These are phyloP conservation scores for Ogataea glucozyma DNA, from an alignment of 805 yeast species.

Conservation along the genomic window DNA sequence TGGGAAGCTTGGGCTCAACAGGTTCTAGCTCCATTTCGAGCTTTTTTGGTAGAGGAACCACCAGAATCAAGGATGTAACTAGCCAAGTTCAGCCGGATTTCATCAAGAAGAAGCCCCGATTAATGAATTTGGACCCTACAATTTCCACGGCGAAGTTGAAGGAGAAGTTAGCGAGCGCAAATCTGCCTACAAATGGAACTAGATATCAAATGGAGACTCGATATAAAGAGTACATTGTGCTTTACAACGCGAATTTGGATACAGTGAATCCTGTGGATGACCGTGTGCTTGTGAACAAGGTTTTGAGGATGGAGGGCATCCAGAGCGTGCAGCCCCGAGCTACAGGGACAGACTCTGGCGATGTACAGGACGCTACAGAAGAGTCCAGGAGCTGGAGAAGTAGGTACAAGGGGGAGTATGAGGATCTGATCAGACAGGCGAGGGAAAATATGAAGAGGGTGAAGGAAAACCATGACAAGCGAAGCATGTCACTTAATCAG, in stretches of 20 bases:
- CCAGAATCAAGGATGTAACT: slow-evolving; percentile 8
- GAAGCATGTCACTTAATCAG: no score
- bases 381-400: slow-evolving; percentile 27
- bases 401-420: slow-evolving; percentile 27
- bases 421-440: slow-evolving; percentile 30
- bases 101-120: slow-evolving; percentile 31
- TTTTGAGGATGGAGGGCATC: slow-evolving; percentile 66
- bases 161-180: slow-evolving; percentile 53
- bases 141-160: slow-evolving; percentile 60
- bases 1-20: slow-evolving; percentile 8
- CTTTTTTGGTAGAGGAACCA: slow-evolving; percentile 16
- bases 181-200: slow-evolving; percentile 63
- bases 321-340: slow-evolving; percentile 21
- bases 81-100: slow-evolving; percentile 30
- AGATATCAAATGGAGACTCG: slow-evolving; percentile 65
- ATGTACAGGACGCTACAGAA: slow-evolving; percentile 23
- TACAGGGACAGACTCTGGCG: slow-evolving; percentile 16
- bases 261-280: slow-evolving; percentile 63
- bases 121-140: slow-evolving; percentile 66
- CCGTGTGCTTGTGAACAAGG: slow-evolving; percentile 51
- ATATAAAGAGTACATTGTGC: slow-evolving; percentile 71
- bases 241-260: slow-evolving; percentile 83
- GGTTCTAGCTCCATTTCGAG: slow-evolving; percentile 17
- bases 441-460: slow-evolving; percentile 17
- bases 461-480: slow-evolving; percentile 5